A percentile compares a stretch with the other conserved stretches of the same genome.
These are phyloP conservation scores for Solanum gracilifrons DNA, from an alignment of 257 asterid species.

Conservation along the genomic window DNA sequence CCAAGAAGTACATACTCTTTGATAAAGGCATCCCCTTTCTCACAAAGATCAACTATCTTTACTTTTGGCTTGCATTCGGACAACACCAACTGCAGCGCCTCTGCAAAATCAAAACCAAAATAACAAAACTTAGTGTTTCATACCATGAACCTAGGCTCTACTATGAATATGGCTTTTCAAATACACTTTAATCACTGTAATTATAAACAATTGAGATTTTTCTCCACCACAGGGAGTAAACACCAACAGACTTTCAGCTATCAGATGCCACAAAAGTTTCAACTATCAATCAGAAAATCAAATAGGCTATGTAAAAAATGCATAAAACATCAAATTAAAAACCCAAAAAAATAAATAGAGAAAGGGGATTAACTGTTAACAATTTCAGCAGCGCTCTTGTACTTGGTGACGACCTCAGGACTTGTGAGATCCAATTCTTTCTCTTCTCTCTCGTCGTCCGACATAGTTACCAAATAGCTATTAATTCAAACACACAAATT, in stretches of 20 bases:
- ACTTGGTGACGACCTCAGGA: constrained; percentile 88
- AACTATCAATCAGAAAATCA: not conserved
- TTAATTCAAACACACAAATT: not conserved
- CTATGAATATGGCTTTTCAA: not conserved
- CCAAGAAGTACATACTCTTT: constrained; percentile 39
- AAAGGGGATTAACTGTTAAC: constrained; percentile 44
- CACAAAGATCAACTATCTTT: constrained; percentile 80
- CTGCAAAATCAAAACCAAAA: constrained; percentile 27
- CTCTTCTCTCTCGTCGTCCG: constrained; percentile 96
- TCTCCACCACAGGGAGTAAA: not conserved
- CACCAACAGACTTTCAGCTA: not conserved
- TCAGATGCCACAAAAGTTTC: not conserved
- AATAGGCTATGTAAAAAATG: not conserved
- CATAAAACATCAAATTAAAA: not conserved
- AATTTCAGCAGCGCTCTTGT: constrained; percentile 88
- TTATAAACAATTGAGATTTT: not conserved
- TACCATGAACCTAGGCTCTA: not conserved
- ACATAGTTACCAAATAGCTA: constrained; percentile 29
- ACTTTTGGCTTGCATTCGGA: constrained; percentile 68
- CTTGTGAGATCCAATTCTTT: constrained; percentile 79
- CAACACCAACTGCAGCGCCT: constrained; percentile 79
- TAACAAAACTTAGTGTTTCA: not conserved
- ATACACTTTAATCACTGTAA: not conserved
- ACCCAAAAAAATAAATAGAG: not conserved
- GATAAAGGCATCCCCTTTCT: constrained; percentile 70